Conservation (phyloP, 345 rosid genomes). For the Eucalyptus pauciflora region DNA sequence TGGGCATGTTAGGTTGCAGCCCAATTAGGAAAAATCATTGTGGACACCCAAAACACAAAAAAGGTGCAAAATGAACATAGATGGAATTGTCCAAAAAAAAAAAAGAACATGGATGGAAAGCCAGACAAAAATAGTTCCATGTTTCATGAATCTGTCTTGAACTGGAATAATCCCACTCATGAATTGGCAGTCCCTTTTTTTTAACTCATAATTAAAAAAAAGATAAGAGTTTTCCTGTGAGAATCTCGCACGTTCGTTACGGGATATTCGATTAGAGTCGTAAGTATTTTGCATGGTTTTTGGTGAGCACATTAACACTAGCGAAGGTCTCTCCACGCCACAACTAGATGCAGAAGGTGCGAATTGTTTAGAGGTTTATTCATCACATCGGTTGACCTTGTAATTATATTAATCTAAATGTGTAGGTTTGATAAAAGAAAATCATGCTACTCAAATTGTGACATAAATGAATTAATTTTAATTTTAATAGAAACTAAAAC, state of each 20-base stretch:
- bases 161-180: background rate
- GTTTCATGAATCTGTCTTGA: background rate
- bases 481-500: background rate
- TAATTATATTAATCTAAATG: too few relatives aligned
- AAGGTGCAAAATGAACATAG: background rate
- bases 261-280: too few relatives aligned
- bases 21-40: background rate
- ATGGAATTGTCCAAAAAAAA: background rate
- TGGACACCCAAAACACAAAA: background rate
- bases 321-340: background rate
- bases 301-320: too few relatives aligned
- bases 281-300: too few relatives aligned
- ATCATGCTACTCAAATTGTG: too few relatives aligned
- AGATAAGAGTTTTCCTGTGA: too few relatives aligned
- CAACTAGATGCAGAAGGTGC: background rate
- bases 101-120: background rate
- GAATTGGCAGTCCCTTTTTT: background rate
- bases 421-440: background rate
- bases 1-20: background rate
- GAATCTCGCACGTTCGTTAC: too few relatives aligned
- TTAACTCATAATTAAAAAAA: background rate
- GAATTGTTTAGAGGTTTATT: background rate
- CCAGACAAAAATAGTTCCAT: background rate
- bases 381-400: background rate
- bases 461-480: background rate